phyloP scores from a whole-genome alignment of 768 basidiomycete species.

The Pulveroboletus sp. region DNA sequence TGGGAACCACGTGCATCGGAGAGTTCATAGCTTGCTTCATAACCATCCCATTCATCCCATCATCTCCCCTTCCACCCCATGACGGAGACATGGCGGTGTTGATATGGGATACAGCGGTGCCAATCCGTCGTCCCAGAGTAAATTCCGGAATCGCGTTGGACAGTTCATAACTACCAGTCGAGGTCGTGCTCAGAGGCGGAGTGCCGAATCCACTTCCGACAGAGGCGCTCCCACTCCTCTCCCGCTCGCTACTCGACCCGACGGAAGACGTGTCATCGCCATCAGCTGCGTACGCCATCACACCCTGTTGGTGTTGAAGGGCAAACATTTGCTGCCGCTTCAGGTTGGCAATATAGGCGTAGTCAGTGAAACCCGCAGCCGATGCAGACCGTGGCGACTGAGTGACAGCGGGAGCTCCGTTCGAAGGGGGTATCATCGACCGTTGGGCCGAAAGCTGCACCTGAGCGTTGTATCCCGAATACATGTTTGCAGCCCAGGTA shows the following conservation, averaged over 20 bases:
- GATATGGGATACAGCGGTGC: constrained; percentile 21
- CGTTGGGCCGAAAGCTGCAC: constrained; percentile 31
- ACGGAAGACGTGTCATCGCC: constrained; percentile 38
- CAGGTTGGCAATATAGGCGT: constrained; percentile 22
- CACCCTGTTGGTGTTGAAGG: constrained; percentile 28
- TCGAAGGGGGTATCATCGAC: constrained; percentile 40
- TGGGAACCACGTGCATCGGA: constrained; percentile 38
- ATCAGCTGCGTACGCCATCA: constrained; percentile 28
- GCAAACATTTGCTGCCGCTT: constrained; percentile 30
- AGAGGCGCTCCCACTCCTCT: constrained; percentile 36
- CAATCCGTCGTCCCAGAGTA: constrained; percentile 20
- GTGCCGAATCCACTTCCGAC: constrained; percentile 31
- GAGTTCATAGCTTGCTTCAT: constrained; percentile 33
- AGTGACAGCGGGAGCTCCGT: constrained; percentile 34
- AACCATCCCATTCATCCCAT: constrained; percentile 32
- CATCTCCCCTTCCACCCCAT: constrained; percentile 26
- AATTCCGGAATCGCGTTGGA: constrained; percentile 27
- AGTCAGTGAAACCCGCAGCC: constrained; percentile 16
- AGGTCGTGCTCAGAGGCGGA: constrained; percentile 26
- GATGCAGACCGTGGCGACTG: constrained; percentile 11
- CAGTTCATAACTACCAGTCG: constrained; percentile 35
- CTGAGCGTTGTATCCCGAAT: constrained; percentile 23
- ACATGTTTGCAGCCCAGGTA: constrained; percentile 30
- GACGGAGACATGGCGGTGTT: constrained; percentile 22
- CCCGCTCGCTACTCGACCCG: constrained; percentile 31